phyloP scores from a whole-genome alignment of 306 rosid genomes.

The Chamaecrista fasciculata region DNA sequence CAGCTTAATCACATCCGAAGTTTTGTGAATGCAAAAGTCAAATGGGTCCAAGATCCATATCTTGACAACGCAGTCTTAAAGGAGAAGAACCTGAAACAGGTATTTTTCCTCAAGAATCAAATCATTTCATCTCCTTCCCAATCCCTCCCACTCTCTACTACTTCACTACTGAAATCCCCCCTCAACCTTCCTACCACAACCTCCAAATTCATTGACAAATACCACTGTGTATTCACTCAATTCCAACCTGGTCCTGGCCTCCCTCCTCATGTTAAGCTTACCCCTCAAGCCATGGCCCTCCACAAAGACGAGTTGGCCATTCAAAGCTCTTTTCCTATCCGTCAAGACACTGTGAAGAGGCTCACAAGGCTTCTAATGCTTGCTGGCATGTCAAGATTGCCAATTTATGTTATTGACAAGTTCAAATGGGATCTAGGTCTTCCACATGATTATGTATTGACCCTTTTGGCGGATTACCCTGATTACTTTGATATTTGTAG shows the following conservation, averaged over 20 bases:
- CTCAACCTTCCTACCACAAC: slow-evolving; percentile 55
- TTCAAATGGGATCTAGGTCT: slow-evolving; percentile 90
- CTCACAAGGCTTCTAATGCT: slow-evolving; percentile 79
- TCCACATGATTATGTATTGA: slow-evolving; percentile 51
- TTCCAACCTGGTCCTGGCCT: slow-evolving; percentile 56
- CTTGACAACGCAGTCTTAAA: slow-evolving; percentile 64
- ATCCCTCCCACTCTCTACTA: slow-evolving; percentile 54
- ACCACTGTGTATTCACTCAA: slow-evolving; percentile 49
- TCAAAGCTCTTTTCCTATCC: slow-evolving; percentile 39
- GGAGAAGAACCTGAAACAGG: slow-evolving; percentile 69
- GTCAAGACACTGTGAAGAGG: slow-evolving; percentile 50
- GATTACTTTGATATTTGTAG: slow-evolving; percentile 69
- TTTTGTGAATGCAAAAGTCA: slow-evolving; percentile 66
- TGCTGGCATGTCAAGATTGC: slow-evolving; percentile 55
- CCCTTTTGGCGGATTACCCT: slow-evolving; percentile 69
- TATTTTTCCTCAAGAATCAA: slow-evolving; percentile 58
- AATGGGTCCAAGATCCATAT: slow-evolving; percentile 82
- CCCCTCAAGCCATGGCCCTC: slow-evolving; percentile 50
- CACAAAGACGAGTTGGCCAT: slow-evolving; percentile 60
- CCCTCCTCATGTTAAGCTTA: slow-evolving; percentile 56
- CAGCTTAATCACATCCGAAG: slow-evolving; percentile 45
- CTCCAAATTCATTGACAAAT: slow-evolving; percentile 46
- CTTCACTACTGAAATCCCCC: slow-evolving; percentile 52
- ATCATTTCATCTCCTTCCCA: slow-evolving; percentile 56
- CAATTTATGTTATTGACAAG: slow-evolving; percentile 61